Base-by-base conservation (phyloP, 768 basidiomycete species). In the Russula ochroleuca region DNA sequence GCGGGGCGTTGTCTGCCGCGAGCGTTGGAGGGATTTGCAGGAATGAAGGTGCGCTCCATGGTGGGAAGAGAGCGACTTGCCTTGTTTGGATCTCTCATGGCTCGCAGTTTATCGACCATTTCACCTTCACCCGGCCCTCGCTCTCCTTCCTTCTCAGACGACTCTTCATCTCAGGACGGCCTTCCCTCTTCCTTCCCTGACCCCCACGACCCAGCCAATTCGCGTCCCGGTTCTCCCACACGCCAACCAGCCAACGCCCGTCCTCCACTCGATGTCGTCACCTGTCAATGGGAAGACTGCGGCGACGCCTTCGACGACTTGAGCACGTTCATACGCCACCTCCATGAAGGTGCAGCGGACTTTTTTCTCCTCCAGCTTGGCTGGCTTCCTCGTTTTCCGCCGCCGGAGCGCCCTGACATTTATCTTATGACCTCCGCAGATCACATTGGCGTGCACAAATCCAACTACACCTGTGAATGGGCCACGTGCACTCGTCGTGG, bases 391-490 rank as follows among this genome's bases (percentile, higher is more conserved):
- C 10, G 19, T 38, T 61, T n/a, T n/a, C n/a, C n/a, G n/a, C 45
- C 59, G 43, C 31, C 41, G 47, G 54, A 60, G 59, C 65, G 62
- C 62, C 41, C 66, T 68, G 48, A 66, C 69, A 14, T 53, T 53
- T 56, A 17, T 55, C 54, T 28, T 55, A 45, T 54, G 68, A 61
- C 64, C 54, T 51, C 64, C 59, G 40, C 70, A 93, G 91, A 82
- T 47, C 92, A 94, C 72, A 88, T 94, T 72, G 89, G 88, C 48
- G 83, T 85, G 13, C 85, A 90, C 75, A 90, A 92, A 74, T 87
- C 91, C 15, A 86, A 82, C 68, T 94, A 94, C 72, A 86, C 86
- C 31, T 98, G 94, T 73, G 87, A 93, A 78, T 98, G 94, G 94
- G 75, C 83, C 21, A 85, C 85, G 5, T 98, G 94, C 75, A 77